These are phyloP conservation scores for Spathaspora gorwiae DNA, from an alignment of 805 yeast genomes.

Conservation along the genomic window DNA sequence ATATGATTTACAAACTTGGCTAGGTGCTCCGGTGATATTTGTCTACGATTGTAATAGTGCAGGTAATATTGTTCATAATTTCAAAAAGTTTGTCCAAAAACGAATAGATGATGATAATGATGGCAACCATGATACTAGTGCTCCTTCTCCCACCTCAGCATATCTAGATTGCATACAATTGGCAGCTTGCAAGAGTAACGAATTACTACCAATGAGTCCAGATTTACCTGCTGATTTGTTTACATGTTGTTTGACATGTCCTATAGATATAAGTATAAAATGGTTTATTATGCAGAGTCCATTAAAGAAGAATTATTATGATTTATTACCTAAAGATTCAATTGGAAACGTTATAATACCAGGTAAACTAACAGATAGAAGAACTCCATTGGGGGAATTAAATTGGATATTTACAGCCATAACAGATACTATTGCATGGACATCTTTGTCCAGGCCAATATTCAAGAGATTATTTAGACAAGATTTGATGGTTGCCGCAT, in stretches of 20 bases:
- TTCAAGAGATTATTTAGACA: constrained; percentile 90
- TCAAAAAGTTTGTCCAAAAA: constrained; percentile 84
- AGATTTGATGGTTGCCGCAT: constrained; percentile 93
- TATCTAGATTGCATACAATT: constrained; percentile 86
- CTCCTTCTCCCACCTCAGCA: constrained; percentile 61
- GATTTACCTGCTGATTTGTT: constrained; percentile 93
- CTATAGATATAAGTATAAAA: constrained; percentile 87
- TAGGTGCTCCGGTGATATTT: constrained; percentile 95
- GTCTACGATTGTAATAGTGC: constrained; percentile 95
- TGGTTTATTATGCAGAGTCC: constrained; percentile 89
- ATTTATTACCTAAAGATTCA: constrained; percentile 42
- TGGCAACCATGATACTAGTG: constrained; percentile 44
- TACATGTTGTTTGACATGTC: constrained; percentile 92
- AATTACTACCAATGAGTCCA: constrained; percentile 86
- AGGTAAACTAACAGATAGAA: constrained; percentile 84
- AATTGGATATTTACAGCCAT: constrained; percentile 98
- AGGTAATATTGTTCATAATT: constrained; percentile 86
- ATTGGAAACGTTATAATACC: constrained; percentile 70
- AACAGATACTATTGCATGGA: constrained; percentile 98
- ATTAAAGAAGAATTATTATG: constrained; percentile 47
- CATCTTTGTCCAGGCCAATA: constrained; percentile 77
- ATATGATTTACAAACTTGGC: constrained; percentile 94
- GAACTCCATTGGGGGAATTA: constrained; percentile 93
- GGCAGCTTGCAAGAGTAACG: constrained; percentile 88
- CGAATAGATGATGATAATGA: constrained; percentile 83